A percentile compares a stretch with the other conserved stretches of the same genome.
phyloP scores from a whole-genome alignment of 148 eudicot species.

The Cornus controversa region DNA sequence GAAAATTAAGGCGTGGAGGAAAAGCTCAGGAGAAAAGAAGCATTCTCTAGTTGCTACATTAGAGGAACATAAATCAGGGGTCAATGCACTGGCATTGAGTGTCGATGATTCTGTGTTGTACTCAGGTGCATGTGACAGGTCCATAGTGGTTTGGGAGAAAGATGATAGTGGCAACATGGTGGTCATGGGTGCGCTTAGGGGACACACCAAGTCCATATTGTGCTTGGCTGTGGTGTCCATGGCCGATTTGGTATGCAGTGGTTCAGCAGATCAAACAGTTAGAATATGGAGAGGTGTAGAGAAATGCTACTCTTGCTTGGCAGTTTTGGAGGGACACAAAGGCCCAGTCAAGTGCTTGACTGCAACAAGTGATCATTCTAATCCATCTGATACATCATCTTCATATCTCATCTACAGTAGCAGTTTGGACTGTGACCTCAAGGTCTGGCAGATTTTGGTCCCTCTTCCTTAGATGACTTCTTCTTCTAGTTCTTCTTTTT shows the following conservation, averaged over 20 bases:
- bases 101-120: slow-evolving; percentile 54
- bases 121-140: slow-evolving; percentile 77
- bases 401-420: slow-evolving; percentile 73
- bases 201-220: slow-evolving; percentile 72
- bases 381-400: slow-evolving; percentile 28
- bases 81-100: slow-evolving; percentile 76
- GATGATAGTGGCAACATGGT: slow-evolving; percentile 37
- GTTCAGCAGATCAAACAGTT: slow-evolving; percentile 79
- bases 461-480: slow-evolving; percentile 22
- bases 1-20: slow-evolving; percentile 72
- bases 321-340: slow-evolving; percentile 72
- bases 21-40: slow-evolving; percentile 37
- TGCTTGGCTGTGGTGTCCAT: slow-evolving; percentile 49
- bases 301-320: slow-evolving; percentile 52
- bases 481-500: neutral
- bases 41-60: slow-evolving; percentile 50
- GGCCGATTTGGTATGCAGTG: slow-evolving; percentile 61
- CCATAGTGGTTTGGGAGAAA: slow-evolving; percentile 69
- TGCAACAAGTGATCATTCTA: slow-evolving; percentile 28
- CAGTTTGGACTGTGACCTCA: slow-evolving; percentile 76
- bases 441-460: slow-evolving; percentile 72
- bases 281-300: slow-evolving; percentile 72
- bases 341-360: slow-evolving; percentile 85
- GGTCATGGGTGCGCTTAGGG: slow-evolving; percentile 50
- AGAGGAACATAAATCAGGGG: slow-evolving; percentile 62